A percentile compares a stretch with the other conserved stretches of the same genome.
Evolutionary conservation across 2,329 filamentous ascomycete species (phyloP).

Genomic region (Neospermospora avenae): DNA sequence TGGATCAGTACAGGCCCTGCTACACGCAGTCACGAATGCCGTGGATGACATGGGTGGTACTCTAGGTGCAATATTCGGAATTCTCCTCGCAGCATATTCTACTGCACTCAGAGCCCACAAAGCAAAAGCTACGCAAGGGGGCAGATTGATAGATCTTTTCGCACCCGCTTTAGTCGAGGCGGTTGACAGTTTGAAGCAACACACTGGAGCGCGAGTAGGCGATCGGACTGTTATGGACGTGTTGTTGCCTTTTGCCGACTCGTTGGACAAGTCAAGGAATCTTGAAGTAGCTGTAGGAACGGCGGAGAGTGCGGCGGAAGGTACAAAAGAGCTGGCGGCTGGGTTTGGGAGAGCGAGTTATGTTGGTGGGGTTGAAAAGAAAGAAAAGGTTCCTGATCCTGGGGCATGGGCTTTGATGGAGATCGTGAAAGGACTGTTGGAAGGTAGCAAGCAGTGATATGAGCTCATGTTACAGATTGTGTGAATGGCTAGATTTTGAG

Average conservation of each 20-base stretch:
- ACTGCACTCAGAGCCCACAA: slow-evolving; percentile 18
- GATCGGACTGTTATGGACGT: slow-evolving; percentile 36
- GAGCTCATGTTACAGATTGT: background rate
- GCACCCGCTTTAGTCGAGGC: slow-evolving; percentile 22
- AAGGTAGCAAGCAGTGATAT: slow-evolving; percentile 11
- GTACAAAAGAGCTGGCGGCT: slow-evolving; percentile 52
- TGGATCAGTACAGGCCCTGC: slow-evolving; percentile 35
- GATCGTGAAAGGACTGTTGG: slow-evolving; percentile 25
- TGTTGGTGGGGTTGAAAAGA: slow-evolving; percentile 44
- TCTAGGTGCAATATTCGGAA: slow-evolving; percentile 35
- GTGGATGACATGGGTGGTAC: slow-evolving; percentile 38
- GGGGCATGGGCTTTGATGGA: slow-evolving; percentile 50
- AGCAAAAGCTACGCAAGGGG: background rate
- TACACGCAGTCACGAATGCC: slow-evolving; percentile 32
- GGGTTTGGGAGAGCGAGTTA: slow-evolving; percentile 53
- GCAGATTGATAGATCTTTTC: slow-evolving; percentile 19
- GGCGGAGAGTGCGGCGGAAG: slow-evolving; percentile 46
- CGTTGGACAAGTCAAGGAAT: slow-evolving; percentile 37
- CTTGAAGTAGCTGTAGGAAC: slow-evolving; percentile 45
- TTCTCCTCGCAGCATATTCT: slow-evolving; percentile 31
- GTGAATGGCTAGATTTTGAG: background rate
- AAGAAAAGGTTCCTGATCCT: slow-evolving; percentile 49
- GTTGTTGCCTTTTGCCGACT: slow-evolving; percentile 32
- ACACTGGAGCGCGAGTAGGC: slow-evolving; percentile 32
- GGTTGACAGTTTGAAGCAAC: slow-evolving; percentile 30